Evolutionary conservation across 73 alveolate genomes (phyloP).

Genomic region (Urostyla sp.): DNA sequence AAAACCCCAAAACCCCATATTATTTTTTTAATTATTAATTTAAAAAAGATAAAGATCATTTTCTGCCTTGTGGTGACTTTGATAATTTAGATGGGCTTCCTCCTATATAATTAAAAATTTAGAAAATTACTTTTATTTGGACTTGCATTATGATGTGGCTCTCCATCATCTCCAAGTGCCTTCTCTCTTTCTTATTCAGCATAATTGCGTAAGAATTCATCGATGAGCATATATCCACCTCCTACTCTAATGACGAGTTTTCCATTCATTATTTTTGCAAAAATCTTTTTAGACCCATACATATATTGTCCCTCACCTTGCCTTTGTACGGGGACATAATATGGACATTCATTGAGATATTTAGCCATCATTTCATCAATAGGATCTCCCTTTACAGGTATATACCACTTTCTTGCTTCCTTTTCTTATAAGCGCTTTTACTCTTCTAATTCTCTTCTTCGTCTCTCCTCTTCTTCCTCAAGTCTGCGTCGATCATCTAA

Average conservation of each 20-base stretch:
- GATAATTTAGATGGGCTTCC: no score
- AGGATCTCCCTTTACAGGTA: conserved; percentile 69
- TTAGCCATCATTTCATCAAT: conserved; percentile 75
- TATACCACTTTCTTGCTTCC: conserved; percentile 53
- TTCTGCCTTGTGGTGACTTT: not conserved
- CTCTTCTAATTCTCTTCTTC: conserved; percentile 31
- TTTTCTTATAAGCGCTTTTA: not conserved
- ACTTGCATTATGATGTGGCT: no score
- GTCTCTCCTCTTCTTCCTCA: conserved; percentile 33
- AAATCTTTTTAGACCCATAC: conserved; percentile 70
- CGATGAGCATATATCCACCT: conserved; percentile 83
- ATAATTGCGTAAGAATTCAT: conserved; percentile 69
- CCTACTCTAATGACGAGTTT: conserved; percentile 77
- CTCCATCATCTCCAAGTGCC: not conserved
- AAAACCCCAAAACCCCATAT: no score
- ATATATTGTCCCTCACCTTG: conserved; percentile 75
- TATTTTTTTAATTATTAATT: no score
- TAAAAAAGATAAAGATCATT: no score
- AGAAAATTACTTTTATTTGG: no score
- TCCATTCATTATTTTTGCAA: conserved; percentile 75
- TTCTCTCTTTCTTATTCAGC: conserved; percentile 53
- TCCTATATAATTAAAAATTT: no score
- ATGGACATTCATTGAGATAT: conserved; percentile 63
- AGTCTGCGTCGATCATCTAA: conserved; percentile 20
- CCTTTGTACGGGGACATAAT: conserved; percentile 69